Conservation (phyloP, 2,329 filamentous ascomycete species). For the Trichoderma atrobrunneum region DNA sequence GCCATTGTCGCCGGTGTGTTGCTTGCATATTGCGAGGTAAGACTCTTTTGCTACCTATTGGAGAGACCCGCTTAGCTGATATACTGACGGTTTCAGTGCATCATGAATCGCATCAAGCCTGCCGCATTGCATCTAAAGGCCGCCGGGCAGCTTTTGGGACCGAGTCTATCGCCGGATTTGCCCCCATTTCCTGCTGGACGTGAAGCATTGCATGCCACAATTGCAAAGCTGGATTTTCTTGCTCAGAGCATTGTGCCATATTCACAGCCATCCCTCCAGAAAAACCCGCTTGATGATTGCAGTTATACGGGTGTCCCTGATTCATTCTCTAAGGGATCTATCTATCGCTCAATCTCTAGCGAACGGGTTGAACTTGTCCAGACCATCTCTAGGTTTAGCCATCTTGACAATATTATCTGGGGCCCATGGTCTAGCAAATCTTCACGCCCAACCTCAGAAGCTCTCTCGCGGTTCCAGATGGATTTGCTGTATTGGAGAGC, state of each 20-base stretch:
- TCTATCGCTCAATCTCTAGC: neutral
- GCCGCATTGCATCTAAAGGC: neutral
- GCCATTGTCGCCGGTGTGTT: neutral
- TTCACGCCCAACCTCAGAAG: neutral
- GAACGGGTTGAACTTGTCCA: neutral
- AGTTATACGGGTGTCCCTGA: neutral
- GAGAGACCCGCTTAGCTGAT: neutral
- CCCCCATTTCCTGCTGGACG: too few relatives aligned
- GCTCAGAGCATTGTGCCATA: neutral
- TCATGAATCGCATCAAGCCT: neutral
- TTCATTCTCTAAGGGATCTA: neutral
- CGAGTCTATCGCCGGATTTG: fast-evolving
- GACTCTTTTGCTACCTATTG: neutral
- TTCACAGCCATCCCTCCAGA: neutral
- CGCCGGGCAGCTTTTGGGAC: neutral
- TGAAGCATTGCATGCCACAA: neutral
- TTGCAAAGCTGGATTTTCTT: neutral
- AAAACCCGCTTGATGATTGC: neutral
- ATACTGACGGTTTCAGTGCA: neutral
- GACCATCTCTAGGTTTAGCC: neutral
- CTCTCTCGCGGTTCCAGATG: neutral
- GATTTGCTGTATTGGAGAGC: neutral
- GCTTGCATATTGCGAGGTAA: neutral
- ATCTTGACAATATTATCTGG: neutral
- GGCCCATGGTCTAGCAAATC: neutral